A percentile compares a stretch with the other conserved stretches of the same genome.
Evolutionary conservation across 2,329 filamentous ascomycete species (phyloP).

Genomic region (Akanthomyces muscarius): DNA sequence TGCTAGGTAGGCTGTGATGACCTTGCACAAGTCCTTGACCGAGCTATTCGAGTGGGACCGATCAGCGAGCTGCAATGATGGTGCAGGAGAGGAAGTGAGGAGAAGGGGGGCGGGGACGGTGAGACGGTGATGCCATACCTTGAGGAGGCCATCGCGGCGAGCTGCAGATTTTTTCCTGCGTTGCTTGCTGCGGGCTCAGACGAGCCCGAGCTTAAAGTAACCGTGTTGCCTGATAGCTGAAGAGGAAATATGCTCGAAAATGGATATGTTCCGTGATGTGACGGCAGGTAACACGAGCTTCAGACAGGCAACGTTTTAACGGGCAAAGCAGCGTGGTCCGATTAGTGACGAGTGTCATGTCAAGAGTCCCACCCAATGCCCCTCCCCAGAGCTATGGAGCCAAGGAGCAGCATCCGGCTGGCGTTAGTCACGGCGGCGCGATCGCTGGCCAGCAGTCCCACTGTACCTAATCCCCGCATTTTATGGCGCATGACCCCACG

Average conservation of each 20-base stretch:
- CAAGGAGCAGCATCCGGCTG: no score
- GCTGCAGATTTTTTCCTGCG: constrained; percentile 15
- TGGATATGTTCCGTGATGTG: constrained; percentile 11
- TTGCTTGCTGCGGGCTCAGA: constrained; percentile 18
- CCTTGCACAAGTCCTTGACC: constrained; percentile 59
- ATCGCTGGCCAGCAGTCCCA: constrained; percentile 8
- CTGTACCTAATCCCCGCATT: constrained; percentile 15
- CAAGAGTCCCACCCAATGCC: constrained; percentile 6
- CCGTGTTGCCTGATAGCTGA: neutral
- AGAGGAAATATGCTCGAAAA: neutral
- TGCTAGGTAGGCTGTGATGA: constrained; percentile 46
- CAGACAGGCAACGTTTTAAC: constrained; percentile 5
- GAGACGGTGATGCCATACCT: constrained; percentile 10
- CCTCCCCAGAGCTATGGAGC: no score
- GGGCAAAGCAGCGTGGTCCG: constrained; percentile 11
- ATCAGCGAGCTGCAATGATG: constrained; percentile 21
- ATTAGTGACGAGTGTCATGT: neutral
- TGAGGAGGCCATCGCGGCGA: constrained; percentile 16
- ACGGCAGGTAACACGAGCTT: constrained; percentile 8
- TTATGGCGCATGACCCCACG: constrained; percentile 16
- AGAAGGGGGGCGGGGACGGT: neutral
- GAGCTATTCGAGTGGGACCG: constrained; percentile 30
- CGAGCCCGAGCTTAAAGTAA: constrained; percentile 11
- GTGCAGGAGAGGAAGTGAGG: neutral
- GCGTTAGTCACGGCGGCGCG: constrained; percentile 6